A percentile compares a stretch with the other conserved stretches of the same genome.
These are phyloP conservation scores for Albugo laibachii DNA, from an alignment of 352 stramenopile genomes.

Conservation along the genomic window DNA sequence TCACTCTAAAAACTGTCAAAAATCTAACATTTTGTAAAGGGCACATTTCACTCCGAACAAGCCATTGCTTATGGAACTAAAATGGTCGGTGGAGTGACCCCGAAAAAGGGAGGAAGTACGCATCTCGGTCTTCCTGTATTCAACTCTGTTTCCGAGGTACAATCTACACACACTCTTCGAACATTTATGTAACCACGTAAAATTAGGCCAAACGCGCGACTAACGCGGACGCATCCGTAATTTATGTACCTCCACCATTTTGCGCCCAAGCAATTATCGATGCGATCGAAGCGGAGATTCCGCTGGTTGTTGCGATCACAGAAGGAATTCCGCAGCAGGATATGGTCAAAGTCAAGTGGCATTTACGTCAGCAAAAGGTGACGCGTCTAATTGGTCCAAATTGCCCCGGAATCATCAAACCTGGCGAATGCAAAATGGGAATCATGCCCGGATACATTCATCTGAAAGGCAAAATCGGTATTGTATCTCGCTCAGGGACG, in stretches of 20 bases:
- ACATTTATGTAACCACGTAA: too few relatives aligned
- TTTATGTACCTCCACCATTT: constrained; percentile 98
- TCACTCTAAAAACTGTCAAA: background rate
- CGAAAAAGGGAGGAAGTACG: constrained; percentile 93
- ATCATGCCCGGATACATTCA: constrained; percentile 99
- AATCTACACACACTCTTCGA: background rate
- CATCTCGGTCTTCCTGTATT: constrained; percentile 99
- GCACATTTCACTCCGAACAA: constrained; percentile 98
- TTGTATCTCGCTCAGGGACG: constrained; percentile 96
- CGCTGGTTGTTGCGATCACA: constrained; percentile 95
- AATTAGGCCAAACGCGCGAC: constrained; percentile 71
- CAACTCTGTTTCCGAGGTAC: constrained; percentile 83
- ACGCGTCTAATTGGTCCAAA: constrained; percentile 98
- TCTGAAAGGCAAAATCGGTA: constrained; percentile 93
- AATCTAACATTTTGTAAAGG: constrained; percentile 20
- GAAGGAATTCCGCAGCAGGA: constrained; percentile 99
- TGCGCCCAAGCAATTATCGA: constrained; percentile 97
- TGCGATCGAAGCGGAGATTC: constrained; percentile 93
- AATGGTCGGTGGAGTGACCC: constrained; percentile 97
- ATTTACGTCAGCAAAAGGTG: constrained; percentile 82
- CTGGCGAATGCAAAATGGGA: constrained; percentile 99
- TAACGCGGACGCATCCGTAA: constrained; percentile 91
- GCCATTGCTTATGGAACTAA: constrained; percentile 99
- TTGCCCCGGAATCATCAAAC: constrained; percentile 99
- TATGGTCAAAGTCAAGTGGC: constrained; percentile 97